Evolutionary conservation across 2,329 filamentous ascomycete species (phyloP), one percentile per base, ranked within the genome.

Genomic region (Trichoderma arundinaceum): DNA sequence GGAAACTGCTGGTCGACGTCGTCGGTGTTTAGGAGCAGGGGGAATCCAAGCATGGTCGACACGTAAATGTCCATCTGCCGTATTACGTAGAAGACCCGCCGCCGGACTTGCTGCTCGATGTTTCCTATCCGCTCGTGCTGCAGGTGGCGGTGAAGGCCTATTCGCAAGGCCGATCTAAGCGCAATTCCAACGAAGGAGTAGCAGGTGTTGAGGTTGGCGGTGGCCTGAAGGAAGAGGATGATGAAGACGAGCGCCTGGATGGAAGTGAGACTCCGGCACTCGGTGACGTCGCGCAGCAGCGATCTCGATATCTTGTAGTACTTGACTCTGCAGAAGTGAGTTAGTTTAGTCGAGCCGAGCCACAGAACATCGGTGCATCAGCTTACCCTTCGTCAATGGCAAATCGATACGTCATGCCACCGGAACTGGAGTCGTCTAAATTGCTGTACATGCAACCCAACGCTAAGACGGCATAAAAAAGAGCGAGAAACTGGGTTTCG

Each of bases 181-280:
- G 90, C 91, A 71, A 94, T 90, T 7, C 91, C 91, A 54, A 94
- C 84, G 71, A 92, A 93, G 0, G 90, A 87, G 76, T 94, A 94
- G 74, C 91, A 94, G 9, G 88, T 90, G 73, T 88, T 91, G 35
- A 94, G 79, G 73, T 92, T 92, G 9, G 91, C 90, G 1, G 92
- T 91, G 2, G 90, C 88, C 73, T 95, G 92, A 1, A 94, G 82
- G 73, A 94, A 95, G 2, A 94, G 80, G 56, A 93, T 90, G 84
- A 93, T 91, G 74, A 92, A 93, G 19, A 93, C 79, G 7, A 95
- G 83, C 2, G 90, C 87, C 75, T 95, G 91, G 8, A 94, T 79
- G 1, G 91, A 91, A 19, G 83, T 85, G 49, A 94, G 80, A 73
- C 94, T 91, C 53, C 91, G 87, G 70, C 90, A 93, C 67, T 89